These are phyloP conservation scores for Darksidea phi DNA, from an alignment of 495 filamentous ascomycete genomes.

Conservation along the genomic window DNA sequence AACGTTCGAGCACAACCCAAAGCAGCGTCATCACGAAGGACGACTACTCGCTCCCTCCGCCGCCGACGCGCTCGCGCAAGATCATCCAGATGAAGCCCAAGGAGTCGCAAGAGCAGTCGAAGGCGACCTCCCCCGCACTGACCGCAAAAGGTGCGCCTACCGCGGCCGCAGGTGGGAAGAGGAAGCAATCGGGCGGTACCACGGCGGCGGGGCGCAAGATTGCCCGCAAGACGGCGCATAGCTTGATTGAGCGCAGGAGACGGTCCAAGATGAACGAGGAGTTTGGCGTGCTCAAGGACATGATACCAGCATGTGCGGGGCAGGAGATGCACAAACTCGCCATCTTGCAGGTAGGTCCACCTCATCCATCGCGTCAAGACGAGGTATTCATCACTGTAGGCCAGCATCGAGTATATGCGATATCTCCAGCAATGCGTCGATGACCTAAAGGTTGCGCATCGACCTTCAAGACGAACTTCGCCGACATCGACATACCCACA, in stretches of 20 bases:
- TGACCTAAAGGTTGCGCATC: constrained; percentile 68
- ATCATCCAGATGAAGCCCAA: constrained; percentile 97
- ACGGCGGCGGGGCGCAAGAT: constrained; percentile 87
- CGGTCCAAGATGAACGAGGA: constrained; percentile 99
- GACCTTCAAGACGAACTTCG: constrained; percentile 8
- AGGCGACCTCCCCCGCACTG: neutral
- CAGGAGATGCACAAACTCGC: constrained; percentile 98
- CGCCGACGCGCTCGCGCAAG: constrained; percentile 86
- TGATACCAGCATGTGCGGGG: constrained; percentile 90
- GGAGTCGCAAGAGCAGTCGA: constrained; percentile 41
- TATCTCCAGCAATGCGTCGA: constrained; percentile 88
- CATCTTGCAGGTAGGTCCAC: constrained; percentile 73
- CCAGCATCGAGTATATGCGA: constrained; percentile 93
- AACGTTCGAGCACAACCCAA: constrained; percentile 40
- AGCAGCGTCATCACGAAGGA: constrained; percentile 24
- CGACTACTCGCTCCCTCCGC: constrained; percentile 81
- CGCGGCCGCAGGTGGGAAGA: constrained; percentile 55
- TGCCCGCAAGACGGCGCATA: constrained; percentile 93
- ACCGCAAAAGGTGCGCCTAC: constrained; percentile 36
- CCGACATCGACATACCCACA: constrained; percentile 5
- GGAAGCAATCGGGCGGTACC: constrained; percentile 64
- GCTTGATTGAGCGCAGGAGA: constrained; percentile 84
- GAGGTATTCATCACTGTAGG: constrained; percentile 49
- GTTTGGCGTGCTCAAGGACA: constrained; percentile 86
- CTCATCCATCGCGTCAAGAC: neutral